Percentiles rank a stretch among this genome's conserved stretches.
These are phyloP conservation scores for Sphagnum fallax DNA, from an alignment of 228 moss, liverwort and hornwort species.

Conservation along the genomic window DNA sequence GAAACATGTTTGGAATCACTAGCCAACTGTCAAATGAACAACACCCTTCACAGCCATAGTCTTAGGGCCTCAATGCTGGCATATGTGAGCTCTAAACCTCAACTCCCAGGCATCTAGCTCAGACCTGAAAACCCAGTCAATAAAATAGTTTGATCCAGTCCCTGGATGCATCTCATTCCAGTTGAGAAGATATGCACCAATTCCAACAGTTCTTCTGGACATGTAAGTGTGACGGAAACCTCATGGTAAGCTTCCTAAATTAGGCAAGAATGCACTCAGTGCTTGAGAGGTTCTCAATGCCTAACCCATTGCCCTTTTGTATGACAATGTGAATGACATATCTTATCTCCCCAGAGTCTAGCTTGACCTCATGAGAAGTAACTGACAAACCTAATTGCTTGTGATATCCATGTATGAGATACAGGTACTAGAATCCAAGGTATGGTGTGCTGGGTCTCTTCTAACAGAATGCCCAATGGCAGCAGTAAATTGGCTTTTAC, in stretches of 20 bases:
- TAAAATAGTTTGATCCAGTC: constrained; percentile 89
- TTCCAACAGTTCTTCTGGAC: constrained; percentile 84
- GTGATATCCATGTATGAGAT: constrained; percentile 56
- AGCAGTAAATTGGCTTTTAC: too few species aligned
- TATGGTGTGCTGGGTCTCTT: constrained; percentile 26
- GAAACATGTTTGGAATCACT: constrained; percentile 83
- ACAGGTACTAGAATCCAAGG: constrained; percentile 82
- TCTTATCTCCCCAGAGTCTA: constrained; percentile 64
- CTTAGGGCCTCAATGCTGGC: constrained; percentile 92
- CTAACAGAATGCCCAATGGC: too few species aligned
- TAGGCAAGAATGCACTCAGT: constrained; percentile 88
- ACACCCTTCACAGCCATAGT: constrained; percentile 97
- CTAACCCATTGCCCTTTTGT: constrained; percentile 80
- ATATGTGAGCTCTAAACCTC: constrained; percentile 97
- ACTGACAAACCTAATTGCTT: constrained; percentile 49
- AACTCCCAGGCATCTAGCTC: constrained; percentile 74
- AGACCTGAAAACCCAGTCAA: constrained; percentile 85
- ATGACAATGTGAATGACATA: constrained; percentile 81
- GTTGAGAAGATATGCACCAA: constrained; percentile 85
- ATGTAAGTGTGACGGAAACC: constrained; percentile 84
- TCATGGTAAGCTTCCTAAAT: constrained; percentile 81
- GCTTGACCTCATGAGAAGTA: constrained; percentile 40
- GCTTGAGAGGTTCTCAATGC: constrained; percentile 92
- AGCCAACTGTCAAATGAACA: constrained; percentile 66
- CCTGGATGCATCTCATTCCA: constrained; percentile 92